Base-by-base conservation (phyloP, 2,329 filamentous ascomycete species). In the Ascochyta pisi region DNA sequence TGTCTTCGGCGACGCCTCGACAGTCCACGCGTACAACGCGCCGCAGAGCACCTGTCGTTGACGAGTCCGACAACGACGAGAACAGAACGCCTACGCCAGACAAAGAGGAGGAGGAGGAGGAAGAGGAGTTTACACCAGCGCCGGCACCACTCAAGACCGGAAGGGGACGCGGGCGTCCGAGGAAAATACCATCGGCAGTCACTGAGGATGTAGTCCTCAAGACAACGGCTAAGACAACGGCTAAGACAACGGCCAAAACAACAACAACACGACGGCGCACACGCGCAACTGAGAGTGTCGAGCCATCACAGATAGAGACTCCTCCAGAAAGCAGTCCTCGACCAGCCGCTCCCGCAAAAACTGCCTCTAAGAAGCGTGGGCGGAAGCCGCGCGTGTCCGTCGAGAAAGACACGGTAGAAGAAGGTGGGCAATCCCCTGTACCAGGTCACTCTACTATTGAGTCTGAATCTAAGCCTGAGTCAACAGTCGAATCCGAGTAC, bases 91-190 rank as follows among this genome's bases (percentile, higher is more conserved):
- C 84, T 66, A 80, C 83, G 60, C 63, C 65, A 15, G 12, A 29
- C 9, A 29, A 15, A 31, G 61, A 67, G 35, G 81, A 85, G 68
- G 82, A 84, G 57, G 80, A 86, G 31, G 81, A 85, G 15, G 83
- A 90, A 61, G 89, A 93, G 45, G 91, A 96, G 45, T 95, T 92
- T 68, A 89, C 89, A 40, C 92, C 92, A 2, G 89, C 89, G 42
- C 84, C 89, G 1, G 89, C 89, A 43, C 84, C 89, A 1, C 80
- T 84, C 51, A 83, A 83, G 56, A 81, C 79, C 42, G 84, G 81
- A 29, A 80, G 47, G 81, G 69, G 83, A 61, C 84, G 87, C 58
- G 81, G 84, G 49, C 81, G 84, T n/a, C 79, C 84, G 61, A 78
- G 82, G 39, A 73, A 71, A 50, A 55, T 62, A 29, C 57, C 50